Conservation (phyloP, 345 rosid species). For the Aethionema arabicum region DNA sequence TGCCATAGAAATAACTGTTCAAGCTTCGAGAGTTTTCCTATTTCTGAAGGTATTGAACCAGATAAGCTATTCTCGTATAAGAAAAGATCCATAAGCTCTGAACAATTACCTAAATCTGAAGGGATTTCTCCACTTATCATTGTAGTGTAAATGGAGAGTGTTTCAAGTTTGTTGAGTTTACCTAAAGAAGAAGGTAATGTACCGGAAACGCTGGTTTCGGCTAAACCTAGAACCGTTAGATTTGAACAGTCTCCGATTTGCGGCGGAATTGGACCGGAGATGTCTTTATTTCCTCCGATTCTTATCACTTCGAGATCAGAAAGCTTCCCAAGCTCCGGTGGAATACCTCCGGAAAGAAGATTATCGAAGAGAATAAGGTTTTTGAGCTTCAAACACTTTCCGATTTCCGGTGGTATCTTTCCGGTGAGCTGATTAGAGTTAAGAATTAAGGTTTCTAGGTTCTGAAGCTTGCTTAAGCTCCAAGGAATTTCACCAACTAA, state of each 20-base stretch:
- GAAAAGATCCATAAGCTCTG: conserved; percentile 78
- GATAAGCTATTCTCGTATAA: conserved; percentile 79
- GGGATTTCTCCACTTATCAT: conserved; percentile 90
- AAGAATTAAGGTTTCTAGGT: conserved; percentile 57
- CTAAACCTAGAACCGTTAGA: conserved; percentile 73
- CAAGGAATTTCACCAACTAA: conserved; percentile 67
- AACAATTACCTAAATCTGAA: conserved; percentile 72
- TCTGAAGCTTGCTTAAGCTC: conserved; percentile 50
- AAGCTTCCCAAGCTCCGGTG: conserved; percentile 67
- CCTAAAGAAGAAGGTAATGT: conserved; percentile 73
- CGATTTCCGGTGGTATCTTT: conserved; percentile 64
- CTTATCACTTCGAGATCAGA: conserved; percentile 64
- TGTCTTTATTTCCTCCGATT: conserved; percentile 80
- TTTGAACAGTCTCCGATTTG: conserved; percentile 76
- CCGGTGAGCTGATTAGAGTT: conserved; percentile 85
- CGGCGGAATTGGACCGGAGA: conserved; percentile 66
- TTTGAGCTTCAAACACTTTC: conserved; percentile 48
- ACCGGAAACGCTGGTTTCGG: conserved; percentile 75
- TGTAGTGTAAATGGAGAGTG: conserved; percentile 68
- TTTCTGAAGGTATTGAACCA: conserved; percentile 69
- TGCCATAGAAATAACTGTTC: conserved; percentile 77
- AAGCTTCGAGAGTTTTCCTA: conserved; percentile 70
- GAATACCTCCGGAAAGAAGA: conserved; percentile 62
- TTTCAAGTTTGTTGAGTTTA: conserved; percentile 62
- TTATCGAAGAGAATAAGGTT: conserved; percentile 66